phyloP scores from a whole-genome alignment of 2,329 filamentous ascomycete species.

The Colletotrichum sp. region DNA sequence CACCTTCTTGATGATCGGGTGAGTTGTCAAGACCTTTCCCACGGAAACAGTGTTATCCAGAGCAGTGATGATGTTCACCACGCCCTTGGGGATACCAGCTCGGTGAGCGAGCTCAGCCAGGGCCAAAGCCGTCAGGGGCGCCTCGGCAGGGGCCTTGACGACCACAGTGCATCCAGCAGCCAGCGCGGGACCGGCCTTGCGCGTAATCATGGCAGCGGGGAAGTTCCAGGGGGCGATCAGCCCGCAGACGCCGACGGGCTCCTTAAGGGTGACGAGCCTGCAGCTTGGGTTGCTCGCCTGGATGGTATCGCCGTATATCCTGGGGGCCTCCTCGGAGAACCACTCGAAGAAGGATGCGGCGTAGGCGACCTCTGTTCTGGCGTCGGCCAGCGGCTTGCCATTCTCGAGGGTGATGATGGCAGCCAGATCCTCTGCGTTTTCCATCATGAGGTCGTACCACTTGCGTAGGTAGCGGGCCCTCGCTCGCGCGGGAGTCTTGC shows the following conservation, averaged over 20 bases:
- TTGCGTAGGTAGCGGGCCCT: constrained; percentile 64
- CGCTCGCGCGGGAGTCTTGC: constrained; percentile 63
- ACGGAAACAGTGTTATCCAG: constrained; percentile 34
- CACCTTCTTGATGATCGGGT: constrained; percentile 77
- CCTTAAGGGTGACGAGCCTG: constrained; percentile 64
- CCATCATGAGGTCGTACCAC: constrained; percentile 71
- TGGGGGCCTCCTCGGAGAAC: constrained; percentile 69
- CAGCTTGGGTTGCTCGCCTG: constrained; percentile 64
- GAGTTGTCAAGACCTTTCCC: constrained; percentile 70
- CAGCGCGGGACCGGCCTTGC: constrained; percentile 78
- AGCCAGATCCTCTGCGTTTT: constrained; percentile 70
- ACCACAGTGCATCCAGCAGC: constrained; percentile 70
- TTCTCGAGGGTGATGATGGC: constrained; percentile 75
- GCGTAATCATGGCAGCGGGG: constrained; percentile 52
- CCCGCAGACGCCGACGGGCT: constrained; percentile 79
- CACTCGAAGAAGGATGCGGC: constrained; percentile 67
- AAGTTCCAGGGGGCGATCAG: constrained; percentile 82
- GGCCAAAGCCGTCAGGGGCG: constrained; percentile 68
- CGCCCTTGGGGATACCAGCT: constrained; percentile 79
- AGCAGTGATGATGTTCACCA: constrained; percentile 79
- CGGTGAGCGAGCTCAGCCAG: constrained; percentile 73
- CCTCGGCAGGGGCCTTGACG: constrained; percentile 72
- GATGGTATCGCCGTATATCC: constrained; percentile 64
- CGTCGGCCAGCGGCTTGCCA: constrained; percentile 70
- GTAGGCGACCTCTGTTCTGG: constrained; percentile 62